These are phyloP conservation scores for Rhodotorula sp. DNA, from an alignment of 1,284 basidiomycete genomes.

Conservation along the genomic window DNA sequence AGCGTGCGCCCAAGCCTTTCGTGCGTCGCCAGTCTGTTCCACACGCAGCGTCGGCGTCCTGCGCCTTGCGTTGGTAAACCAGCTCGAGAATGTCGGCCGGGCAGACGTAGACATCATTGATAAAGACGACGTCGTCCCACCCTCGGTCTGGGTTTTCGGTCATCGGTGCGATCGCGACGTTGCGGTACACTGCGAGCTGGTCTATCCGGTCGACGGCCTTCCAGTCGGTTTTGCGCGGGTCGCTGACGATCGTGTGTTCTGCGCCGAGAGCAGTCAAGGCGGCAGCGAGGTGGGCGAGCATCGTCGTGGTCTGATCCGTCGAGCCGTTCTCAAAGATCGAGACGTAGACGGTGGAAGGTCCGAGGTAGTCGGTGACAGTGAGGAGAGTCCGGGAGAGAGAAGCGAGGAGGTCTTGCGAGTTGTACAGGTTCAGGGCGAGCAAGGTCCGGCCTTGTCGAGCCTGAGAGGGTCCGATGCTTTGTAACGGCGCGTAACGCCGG, in stretches of 20 bases:
- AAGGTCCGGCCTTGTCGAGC: constrained; percentile 27
- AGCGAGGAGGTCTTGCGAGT: constrained; percentile 42
- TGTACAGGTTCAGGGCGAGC: constrained; percentile 45
- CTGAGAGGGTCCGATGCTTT: not conserved
- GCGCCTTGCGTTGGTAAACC: constrained; percentile 51
- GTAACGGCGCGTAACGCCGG: not conserved
- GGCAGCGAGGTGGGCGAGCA: constrained; percentile 32
- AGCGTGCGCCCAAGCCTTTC: constrained; percentile 5
- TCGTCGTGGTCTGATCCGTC: constrained; percentile 41
- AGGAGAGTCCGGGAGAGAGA: constrained; percentile 42
- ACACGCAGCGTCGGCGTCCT: constrained; percentile 53
- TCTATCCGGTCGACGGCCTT: constrained; percentile 37
- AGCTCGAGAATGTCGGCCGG: constrained; percentile 53
- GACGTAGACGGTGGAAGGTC: constrained; percentile 39
- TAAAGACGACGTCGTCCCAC: constrained; percentile 51
- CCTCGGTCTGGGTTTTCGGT: constrained; percentile 26
- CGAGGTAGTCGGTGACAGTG: constrained; percentile 37
- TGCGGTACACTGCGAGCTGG: constrained; percentile 53
- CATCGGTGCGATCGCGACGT: constrained; percentile 50
- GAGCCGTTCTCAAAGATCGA: constrained; percentile 47
- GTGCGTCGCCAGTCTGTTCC: constrained; percentile 50
- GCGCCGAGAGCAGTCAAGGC: constrained; percentile 22
- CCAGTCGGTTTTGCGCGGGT: constrained; percentile 35
- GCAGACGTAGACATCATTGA: constrained; percentile 54
- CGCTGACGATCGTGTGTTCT: constrained; percentile 29